A percentile compares a stretch with the other conserved stretches of the same genome.
Conservation (phyloP, 345 rosid species). For the Lagerstroemia speciosa region DNA sequence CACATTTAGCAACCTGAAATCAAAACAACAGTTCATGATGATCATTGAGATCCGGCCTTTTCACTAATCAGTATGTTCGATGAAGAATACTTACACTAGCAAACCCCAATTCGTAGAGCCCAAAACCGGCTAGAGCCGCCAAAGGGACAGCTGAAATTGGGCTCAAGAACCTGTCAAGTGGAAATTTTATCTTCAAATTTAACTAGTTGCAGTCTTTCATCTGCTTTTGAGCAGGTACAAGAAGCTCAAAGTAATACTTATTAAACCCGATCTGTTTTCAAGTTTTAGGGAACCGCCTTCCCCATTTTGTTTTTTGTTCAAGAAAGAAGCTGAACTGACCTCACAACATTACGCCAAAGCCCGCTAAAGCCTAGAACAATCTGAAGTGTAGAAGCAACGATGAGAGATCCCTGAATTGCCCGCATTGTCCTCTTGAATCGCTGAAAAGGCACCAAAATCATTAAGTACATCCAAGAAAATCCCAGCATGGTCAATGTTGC, state of each 20-base stretch:
- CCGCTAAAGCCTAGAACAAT: slow-evolving; percentile 98
- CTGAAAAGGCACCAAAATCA: slow-evolving; percentile 32
- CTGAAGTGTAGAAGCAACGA: slow-evolving; percentile 91
- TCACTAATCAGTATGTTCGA: neutral
- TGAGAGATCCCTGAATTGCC: slow-evolving; percentile 90
- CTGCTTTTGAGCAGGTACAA: too few species aligned
- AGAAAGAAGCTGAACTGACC: slow-evolving; percentile 24
- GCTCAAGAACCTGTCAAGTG: slow-evolving; percentile 63
- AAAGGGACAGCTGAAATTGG: slow-evolving; percentile 93
- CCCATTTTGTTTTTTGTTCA: neutral
- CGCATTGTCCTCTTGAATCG: slow-evolving; percentile 76
- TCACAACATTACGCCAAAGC: slow-evolving; percentile 88
- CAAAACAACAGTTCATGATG: slow-evolving; percentile 9
- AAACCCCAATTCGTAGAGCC: slow-evolving; percentile 89
- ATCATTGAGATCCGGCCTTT: neutral
- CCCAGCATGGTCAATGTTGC: neutral
- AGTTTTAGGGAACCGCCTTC: neutral
- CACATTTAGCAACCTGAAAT: slow-evolving; percentile 82
- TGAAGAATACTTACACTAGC: slow-evolving; percentile 66
- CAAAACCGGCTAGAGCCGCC: slow-evolving; percentile 83
- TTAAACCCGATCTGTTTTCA: too few species aligned
- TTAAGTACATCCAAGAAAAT: neutral
- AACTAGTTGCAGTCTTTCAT: neutral
- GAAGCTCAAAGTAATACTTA: neutral
- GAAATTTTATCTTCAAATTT: slow-evolving; percentile 1